These are phyloP conservation scores for Lonicera japonica DNA, from an alignment of 129 eudicot species.

Conservation along the genomic window DNA sequence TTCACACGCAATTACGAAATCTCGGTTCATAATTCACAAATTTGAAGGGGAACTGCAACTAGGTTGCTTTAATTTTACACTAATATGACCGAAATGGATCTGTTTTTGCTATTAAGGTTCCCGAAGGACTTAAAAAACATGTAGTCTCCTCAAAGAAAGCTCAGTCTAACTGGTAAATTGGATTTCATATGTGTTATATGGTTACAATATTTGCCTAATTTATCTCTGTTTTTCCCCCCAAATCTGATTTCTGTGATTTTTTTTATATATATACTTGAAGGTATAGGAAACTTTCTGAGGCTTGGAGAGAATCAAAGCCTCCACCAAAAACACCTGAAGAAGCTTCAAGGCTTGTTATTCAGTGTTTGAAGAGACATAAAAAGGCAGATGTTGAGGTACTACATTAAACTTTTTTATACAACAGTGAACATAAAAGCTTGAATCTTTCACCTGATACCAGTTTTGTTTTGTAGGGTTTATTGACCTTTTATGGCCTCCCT, in stretches of 20 bases:
- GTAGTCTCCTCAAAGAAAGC: constrained; percentile 93
- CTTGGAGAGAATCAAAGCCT: constrained; percentile 76
- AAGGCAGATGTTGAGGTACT: constrained; percentile 91
- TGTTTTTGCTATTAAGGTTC: constrained; percentile 50
- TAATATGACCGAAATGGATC: constrained; percentile 3
- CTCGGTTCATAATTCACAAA: not conserved
- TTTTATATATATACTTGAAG: too few species aligned
- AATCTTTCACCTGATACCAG: not conserved
- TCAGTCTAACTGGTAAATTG: constrained; percentile 75
- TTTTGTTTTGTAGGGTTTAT: constrained; percentile 50
- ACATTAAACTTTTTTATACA: not conserved
- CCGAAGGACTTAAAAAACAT: constrained; percentile 77
- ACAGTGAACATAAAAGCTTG: not conserved
- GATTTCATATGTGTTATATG: not conserved
- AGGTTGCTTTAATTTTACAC: not conserved
- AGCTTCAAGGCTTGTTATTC: constrained; percentile 57
- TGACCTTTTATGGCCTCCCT: constrained; percentile 84
- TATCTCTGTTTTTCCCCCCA: not conserved
- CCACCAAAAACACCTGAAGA: constrained; percentile 79
- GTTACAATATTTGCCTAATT: not conserved
- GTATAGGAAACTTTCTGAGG: constrained; percentile 67
- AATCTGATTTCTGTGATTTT: constrained; percentile 4
- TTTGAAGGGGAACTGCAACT: constrained; percentile 1
- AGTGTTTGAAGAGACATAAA: constrained; percentile 67
- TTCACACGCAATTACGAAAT: not conserved